Evolutionary conservation across 2,329 filamentous ascomycete genomes (phyloP).

Genomic region (Pochonia chlamydosporia): DNA sequence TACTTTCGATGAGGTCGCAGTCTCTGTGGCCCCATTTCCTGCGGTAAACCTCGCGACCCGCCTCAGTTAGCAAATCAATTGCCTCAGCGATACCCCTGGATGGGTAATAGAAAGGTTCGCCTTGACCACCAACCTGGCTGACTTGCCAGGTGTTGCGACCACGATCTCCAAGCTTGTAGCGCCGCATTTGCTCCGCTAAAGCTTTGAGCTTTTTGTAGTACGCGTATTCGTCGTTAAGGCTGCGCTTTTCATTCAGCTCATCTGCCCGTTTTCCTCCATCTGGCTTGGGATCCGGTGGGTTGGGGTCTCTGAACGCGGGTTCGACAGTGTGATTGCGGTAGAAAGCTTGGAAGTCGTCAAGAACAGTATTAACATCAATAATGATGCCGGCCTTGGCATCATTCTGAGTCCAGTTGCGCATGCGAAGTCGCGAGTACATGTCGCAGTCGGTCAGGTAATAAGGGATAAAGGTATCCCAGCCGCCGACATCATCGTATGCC

Average conservation of each 20-base stretch:
- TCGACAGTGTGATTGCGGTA: constrained; percentile 35
- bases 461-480: constrained; percentile 53
- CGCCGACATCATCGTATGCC: constrained; percentile 44
- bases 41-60: constrained; percentile 33
- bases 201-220: constrained; percentile 17
- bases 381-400: constrained; percentile 36
- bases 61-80: constrained; percentile 39
- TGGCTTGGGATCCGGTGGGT: constrained; percentile 20
- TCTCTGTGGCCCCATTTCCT: constrained; percentile 41
- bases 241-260: background rate
- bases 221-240: constrained; percentile 1
- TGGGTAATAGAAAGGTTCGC: constrained; percentile 48
- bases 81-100: constrained; percentile 36
- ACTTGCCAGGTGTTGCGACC: constrained; percentile 47
- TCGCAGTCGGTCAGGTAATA: constrained; percentile 55
- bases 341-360: constrained; percentile 40
- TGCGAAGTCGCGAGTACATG: constrained; percentile 42
- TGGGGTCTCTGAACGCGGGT: constrained; percentile 31
- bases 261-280: background rate
- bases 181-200: constrained; percentile 28
- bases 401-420: constrained; percentile 36
- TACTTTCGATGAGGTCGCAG: constrained; percentile 33
- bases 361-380: constrained; percentile 36
- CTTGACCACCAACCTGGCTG: constrained; percentile 43
- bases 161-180: constrained; percentile 34